phyloP scores from a whole-genome alignment of 768 basidiomycete genomes.

The Serendipita sp. region DNA sequence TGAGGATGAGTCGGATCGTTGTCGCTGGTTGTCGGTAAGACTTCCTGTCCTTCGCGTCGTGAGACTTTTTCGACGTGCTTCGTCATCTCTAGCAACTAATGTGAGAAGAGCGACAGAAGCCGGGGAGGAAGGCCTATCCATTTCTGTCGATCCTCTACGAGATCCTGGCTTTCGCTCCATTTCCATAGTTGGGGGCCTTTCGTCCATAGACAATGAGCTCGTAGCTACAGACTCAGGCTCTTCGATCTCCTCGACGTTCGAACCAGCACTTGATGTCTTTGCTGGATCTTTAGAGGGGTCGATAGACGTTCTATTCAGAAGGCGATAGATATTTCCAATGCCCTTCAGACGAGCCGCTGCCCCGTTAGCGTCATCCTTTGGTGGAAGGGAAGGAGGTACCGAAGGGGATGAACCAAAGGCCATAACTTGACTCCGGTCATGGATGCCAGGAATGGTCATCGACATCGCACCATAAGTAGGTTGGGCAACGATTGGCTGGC shows the following conservation, averaged over 20 bases:
- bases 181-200: neutral
- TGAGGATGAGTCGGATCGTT: neutral
- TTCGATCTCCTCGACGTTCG: neutral
- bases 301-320: neutral
- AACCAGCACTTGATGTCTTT: neutral
- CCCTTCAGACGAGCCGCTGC: neutral
- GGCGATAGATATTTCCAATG: conserved; percentile 1
- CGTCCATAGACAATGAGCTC: no score
- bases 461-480: conserved; percentile 48
- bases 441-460: conserved; percentile 81
- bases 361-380: conserved; percentile 8
- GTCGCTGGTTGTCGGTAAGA: neutral
- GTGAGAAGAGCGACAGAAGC: neutral
- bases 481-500: conserved; percentile 48
- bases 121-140: neutral
- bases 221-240: neutral
- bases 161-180: neutral
- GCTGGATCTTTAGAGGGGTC: neutral
- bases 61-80: neutral
- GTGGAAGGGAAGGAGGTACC: conserved; percentile 21
- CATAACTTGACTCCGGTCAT: conserved; percentile 75
- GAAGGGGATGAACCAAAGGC: conserved; percentile 63
- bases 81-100: neutral
- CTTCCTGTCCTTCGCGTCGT: neutral
- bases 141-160: neutral